Base-by-base conservation (phyloP, 495 filamentous ascomycete species). In the Aspergillus sparsus region DNA sequence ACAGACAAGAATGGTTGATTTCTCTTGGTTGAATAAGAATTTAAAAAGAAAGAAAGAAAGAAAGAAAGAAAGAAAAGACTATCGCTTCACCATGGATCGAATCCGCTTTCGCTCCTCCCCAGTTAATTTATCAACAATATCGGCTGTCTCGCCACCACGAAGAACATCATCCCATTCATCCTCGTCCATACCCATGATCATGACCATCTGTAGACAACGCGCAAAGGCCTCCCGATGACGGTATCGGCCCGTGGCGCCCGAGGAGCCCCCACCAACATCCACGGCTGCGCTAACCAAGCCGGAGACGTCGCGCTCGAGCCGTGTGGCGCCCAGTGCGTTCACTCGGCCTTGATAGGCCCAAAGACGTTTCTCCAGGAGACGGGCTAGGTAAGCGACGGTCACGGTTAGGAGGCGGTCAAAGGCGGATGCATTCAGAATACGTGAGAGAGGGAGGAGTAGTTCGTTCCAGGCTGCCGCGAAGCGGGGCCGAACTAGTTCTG, bases 171-270 rank as follows among this genome's bases (percentile, higher is more conserved):
- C 91, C 91, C 93, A 97, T 74, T 98, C 95, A 57, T 98, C 94
- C 15, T 95, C 92, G 71, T 98, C 94, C 92, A 97, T 96, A 60
- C 93, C 93, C 67, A 96, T 90, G 5, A 96, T 83, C 74, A 97
- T 82, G 49, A 87, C 85, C 61, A 98, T 89, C 80, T 98, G 93
- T 62, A 84, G 80, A 57, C 90, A 90, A 61, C 85, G 84, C 52
- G 80, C 82, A 78, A 98, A 97, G 12, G 83, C 68, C 68, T 97
- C 93, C 11, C 93, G 77, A 47, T 96, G 82, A 2, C 84, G 83
- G 71, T 97, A 98, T 45, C 77, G 67, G 3, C 70, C 74, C 11
- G 72, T 65, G 7, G 68, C 70, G 15, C 68, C 68, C 15, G 71
- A 62, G 8, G 68, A 68, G 39, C 70, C 21, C 21, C 21, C 72